These are phyloP conservation scores for Lachnellula subtilissima DNA, from an alignment of 2,329 filamentous ascomycete species.

Conservation along the genomic window DNA sequence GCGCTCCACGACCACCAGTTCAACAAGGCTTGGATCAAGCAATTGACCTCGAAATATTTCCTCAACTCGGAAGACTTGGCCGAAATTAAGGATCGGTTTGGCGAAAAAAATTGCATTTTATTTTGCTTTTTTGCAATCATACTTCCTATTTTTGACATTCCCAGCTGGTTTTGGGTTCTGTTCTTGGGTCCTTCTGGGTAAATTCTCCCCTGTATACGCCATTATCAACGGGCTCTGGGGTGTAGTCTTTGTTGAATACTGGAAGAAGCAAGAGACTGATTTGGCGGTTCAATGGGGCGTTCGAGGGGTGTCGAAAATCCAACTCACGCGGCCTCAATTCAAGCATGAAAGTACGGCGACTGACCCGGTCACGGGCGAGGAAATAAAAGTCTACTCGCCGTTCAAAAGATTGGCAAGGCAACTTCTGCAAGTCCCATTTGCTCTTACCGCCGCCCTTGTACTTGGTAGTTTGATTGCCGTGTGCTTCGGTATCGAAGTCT, in stretches of 20 bases:
- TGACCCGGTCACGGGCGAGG: slow-evolving; percentile 70
- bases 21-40: slow-evolving; percentile 71
- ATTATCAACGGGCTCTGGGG: slow-evolving; percentile 79
- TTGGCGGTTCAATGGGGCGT: slow-evolving; percentile 86
- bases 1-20: slow-evolving; percentile 72
- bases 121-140: slow-evolving; percentile 88
- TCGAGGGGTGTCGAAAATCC: slow-evolving; percentile 74
- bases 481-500: slow-evolving; percentile 91
- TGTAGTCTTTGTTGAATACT: slow-evolving; percentile 87
- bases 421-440: slow-evolving; percentile 68
- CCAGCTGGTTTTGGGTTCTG: slow-evolving; percentile 73
- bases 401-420: slow-evolving; percentile 59
- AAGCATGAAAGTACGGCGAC: slow-evolving; percentile 69
- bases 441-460: slow-evolving; percentile 63
- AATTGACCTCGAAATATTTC: slow-evolving; percentile 68
- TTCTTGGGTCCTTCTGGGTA: slow-evolving; percentile 76
- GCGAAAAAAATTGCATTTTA: slow-evolving; percentile 88
- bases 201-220: slow-evolving; percentile 79
- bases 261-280: slow-evolving; percentile 90
- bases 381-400: slow-evolving; percentile 55
- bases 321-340: slow-evolving; percentile 73
- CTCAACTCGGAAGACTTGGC: slow-evolving; percentile 64
- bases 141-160: slow-evolving; percentile 80
- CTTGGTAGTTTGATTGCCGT: slow-evolving; percentile 78
- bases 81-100: slow-evolving; percentile 70